A percentile compares a stretch with the other conserved stretches of the same genome.
Evolutionary conservation across 1,284 basidiomycete genomes (phyloP).

Genomic region (Sutorius eximius): DNA sequence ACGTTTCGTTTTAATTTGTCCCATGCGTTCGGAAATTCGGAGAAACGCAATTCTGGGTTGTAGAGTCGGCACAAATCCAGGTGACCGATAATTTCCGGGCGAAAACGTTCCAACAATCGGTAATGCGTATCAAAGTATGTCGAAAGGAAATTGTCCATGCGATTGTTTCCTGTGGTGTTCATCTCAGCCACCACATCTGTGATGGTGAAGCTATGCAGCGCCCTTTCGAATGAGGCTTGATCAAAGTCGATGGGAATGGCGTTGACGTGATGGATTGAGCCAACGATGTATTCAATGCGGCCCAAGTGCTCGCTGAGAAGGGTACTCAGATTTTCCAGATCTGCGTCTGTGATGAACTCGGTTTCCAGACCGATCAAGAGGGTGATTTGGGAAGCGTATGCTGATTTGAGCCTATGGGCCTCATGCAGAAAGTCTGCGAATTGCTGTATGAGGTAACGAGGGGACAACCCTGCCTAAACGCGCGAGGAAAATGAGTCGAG

Average conservation of each 20-base stretch:
- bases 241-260: slow-evolving; percentile 94
- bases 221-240: slow-evolving; percentile 61
- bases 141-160: slow-evolving; percentile 53
- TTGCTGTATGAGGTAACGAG: slow-evolving; percentile 50
- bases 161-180: slow-evolving; percentile 21
- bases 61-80: slow-evolving; percentile 89
- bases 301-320: slow-evolving; percentile 46
- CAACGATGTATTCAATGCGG: slow-evolving; percentile 88
- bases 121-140: slow-evolving; percentile 85
- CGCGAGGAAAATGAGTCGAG: slow-evolving; percentile 17
- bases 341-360: slow-evolving; percentile 76
- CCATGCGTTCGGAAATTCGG: slow-evolving; percentile 59
- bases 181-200: slow-evolving; percentile 28
- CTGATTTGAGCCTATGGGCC: slow-evolving; percentile 70
- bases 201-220: slow-evolving; percentile 48
- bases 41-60: slow-evolving; percentile 57
- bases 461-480: slow-evolving; percentile 48
- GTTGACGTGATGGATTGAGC: slow-evolving; percentile 91
- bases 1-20: slow-evolving; percentile 77
- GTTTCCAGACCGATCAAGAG: slow-evolving; percentile 93
- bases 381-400: slow-evolving; percentile 62
- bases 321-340: slow-evolving; percentile 59
- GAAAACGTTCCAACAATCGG: slow-evolving; percentile 64
- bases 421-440: slow-evolving; percentile 74
- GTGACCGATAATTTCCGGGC: slow-evolving; percentile 92